Percentiles rank a stretch among this genome's conserved stretches.
phyloP scores from a whole-genome alignment of 352 stramenopile species.

The Nothophytophthora sp. region DNA sequence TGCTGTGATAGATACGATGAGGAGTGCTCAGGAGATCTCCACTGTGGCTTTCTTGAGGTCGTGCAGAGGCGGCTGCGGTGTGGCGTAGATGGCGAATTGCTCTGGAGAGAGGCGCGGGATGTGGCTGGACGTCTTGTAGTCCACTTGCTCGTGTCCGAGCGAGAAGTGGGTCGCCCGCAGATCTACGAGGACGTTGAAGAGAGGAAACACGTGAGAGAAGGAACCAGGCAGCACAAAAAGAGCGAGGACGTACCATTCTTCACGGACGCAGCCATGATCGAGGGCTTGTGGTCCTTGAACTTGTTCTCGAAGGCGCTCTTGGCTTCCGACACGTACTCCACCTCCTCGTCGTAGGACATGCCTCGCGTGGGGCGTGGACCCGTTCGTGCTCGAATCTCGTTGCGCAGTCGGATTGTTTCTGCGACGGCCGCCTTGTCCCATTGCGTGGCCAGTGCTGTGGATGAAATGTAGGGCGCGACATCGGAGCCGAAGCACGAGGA shows the following conservation, averaged over 20 bases:
- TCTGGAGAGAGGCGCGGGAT: conserved; percentile 49
- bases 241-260: conserved; percentile 59
- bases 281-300: conserved; percentile 69
- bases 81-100: conserved; percentile 64
- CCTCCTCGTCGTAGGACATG: conserved; percentile 78
- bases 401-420: conserved; percentile 58
- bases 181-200: conserved; percentile 33
- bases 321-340: conserved; percentile 77
- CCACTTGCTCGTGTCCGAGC: conserved; percentile 60
- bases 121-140: conserved; percentile 78
- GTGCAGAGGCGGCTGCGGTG: conserved; percentile 41
- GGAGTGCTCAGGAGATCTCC: conserved; percentile 66
- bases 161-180: conserved; percentile 76
- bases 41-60: conserved; percentile 73
- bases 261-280: conserved; percentile 70
- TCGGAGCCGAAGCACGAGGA: conserved; percentile 62
- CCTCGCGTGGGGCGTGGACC: conserved; percentile 50
- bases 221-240: conserved; percentile 5
- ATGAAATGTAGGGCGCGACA: conserved; percentile 53
- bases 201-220: conserved; percentile 1
- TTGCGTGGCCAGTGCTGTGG: conserved; percentile 66
- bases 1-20: too few species aligned
- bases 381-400: conserved; percentile 70
- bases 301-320: conserved; percentile 79
- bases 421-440: conserved; percentile 59